Conservation (phyloP, 1,139 yeast genomes). For the Protomyces pachydermus region DNA sequence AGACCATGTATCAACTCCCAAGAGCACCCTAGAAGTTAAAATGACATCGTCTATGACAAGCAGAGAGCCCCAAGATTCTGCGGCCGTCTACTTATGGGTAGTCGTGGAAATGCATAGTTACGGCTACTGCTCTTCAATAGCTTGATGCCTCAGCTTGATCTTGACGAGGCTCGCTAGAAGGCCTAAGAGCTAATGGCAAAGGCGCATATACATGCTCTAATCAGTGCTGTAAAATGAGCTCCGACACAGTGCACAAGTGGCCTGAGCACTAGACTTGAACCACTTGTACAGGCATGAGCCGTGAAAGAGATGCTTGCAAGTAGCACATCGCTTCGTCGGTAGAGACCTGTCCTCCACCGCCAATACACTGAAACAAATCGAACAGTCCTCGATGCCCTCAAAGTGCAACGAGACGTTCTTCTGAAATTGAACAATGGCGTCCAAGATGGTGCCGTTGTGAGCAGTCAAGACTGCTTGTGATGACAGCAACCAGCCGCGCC, state of each 20-base stretch:
- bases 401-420: constrained; percentile 77
- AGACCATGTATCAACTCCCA: no score
- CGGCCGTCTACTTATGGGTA: no score
- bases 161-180: no score
- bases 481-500: constrained; percentile 94
- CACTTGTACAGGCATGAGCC: constrained; percentile 96
- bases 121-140: no score
- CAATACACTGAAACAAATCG: constrained; percentile 71
- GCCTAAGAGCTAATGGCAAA: no score
- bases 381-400: constrained; percentile 88
- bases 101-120: no score
- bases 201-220: not conserved
- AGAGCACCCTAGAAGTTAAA: no score
- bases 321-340: constrained; percentile 81
- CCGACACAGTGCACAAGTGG: constrained; percentile 93
- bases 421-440: constrained; percentile 75
- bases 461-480: constrained; percentile 71
- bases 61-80: no score
- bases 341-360: constrained; percentile 80
- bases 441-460: constrained; percentile 74
- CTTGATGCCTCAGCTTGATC: no score
- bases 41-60: no score
- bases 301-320: constrained; percentile 91
- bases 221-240: constrained; percentile 47
- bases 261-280: constrained; percentile 90